Conservation (phyloP, 2,329 filamentous ascomycete species). For the Ophiocordyceps camponoti-rufipedis region DNA sequence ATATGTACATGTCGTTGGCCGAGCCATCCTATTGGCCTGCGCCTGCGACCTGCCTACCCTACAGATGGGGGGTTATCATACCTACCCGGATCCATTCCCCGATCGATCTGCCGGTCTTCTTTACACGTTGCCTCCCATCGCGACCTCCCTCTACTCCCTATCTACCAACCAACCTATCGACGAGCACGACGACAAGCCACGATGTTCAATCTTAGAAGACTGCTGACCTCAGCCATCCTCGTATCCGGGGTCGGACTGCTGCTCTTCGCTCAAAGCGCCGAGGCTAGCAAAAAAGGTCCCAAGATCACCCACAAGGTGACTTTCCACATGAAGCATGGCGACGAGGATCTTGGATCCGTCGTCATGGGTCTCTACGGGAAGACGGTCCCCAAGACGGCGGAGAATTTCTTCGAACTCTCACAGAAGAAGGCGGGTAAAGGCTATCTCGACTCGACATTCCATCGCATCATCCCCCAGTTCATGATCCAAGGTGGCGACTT, state of each 20-base stretch:
- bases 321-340: conserved; percentile 68
- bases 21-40: too few relatives aligned
- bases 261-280: conserved; percentile 56
- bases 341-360: conserved; percentile 54
- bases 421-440: conserved; percentile 78
- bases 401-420: conserved; percentile 64
- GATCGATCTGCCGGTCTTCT: neutral
- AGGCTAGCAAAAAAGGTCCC: conserved; percentile 70
- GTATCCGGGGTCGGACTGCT: conserved; percentile 59
- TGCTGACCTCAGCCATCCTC: conserved; percentile 55
- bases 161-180: neutral
- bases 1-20: neutral
- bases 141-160: neutral
- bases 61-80: neutral
- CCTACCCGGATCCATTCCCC: neutral
- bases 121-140: neutral
- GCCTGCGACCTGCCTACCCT: neutral
- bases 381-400: conserved; percentile 58
- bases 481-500: conserved; percentile 91
- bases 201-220: conserved; percentile 60
- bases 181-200: conserved; percentile 12
- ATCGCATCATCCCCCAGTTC: conserved; percentile 79
- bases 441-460: conserved; percentile 67
- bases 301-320: conserved; percentile 94
- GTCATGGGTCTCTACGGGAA: conserved; percentile 76